These are phyloP conservation scores for Boletus mariae DNA, from an alignment of 1,284 basidiomycete genomes.

Conservation along the genomic window DNA sequence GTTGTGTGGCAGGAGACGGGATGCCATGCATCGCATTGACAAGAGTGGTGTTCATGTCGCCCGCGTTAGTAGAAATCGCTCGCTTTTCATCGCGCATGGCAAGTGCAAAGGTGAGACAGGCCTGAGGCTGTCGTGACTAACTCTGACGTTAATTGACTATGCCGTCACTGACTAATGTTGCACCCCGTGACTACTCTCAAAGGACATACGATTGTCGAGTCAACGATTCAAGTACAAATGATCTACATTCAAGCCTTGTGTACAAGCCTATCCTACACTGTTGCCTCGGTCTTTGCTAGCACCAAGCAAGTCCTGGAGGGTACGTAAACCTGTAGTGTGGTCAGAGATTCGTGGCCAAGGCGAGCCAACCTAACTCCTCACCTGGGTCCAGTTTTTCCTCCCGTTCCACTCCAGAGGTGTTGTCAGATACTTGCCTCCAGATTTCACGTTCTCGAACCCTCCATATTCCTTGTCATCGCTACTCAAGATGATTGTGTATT, in stretches of 20 bases:
- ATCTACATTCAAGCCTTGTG: not conserved
- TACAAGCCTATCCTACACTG: not conserved
- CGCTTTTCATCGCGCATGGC: conserved; percentile 24
- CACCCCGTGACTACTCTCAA: no score
- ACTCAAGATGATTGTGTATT: conserved; percentile 79
- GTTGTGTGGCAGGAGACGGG: conserved; percentile 16
- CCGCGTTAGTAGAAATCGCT: not conserved
- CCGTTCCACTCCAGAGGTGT: conserved; percentile 90
- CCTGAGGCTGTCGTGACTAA: no score
- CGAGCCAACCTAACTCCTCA: conserved; percentile 32
- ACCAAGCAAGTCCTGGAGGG: conserved; percentile 75
- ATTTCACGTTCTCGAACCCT: conserved; percentile 80
- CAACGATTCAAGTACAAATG: not conserved
- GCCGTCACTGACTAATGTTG: no score
- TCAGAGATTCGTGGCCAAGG: conserved; percentile 6
- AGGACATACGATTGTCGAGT: no score
- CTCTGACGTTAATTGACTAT: no score
- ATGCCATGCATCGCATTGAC: conserved; percentile 2
- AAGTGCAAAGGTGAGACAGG: not conserved
- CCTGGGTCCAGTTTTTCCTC: conserved; percentile 86
- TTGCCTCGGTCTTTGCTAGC: conserved; percentile 45
- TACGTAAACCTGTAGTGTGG: conserved; percentile 64
- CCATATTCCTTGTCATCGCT: conserved; percentile 88
- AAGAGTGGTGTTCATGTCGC: no score
- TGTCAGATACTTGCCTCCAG: conserved; percentile 71